Evolutionary conservation across 1,284 basidiomycete genomes (phyloP).

Genomic region (Ceratobasidium sp.): DNA sequence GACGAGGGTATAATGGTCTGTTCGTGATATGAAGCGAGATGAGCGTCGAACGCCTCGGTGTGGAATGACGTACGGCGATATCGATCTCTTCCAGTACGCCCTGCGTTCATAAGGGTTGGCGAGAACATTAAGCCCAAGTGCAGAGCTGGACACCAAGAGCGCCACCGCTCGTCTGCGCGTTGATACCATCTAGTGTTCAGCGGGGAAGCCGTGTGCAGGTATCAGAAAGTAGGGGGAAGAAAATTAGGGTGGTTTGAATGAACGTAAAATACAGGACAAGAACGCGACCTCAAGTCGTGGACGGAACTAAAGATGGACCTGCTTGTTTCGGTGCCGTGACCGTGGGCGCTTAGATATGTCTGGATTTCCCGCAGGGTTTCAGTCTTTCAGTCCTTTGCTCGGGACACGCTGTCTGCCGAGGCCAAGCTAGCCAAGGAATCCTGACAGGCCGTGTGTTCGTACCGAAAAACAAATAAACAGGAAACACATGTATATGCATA

Average conservation of each 20-base stretch:
- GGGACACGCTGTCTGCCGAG: neutral
- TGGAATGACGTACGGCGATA: slow-evolving; percentile 23
- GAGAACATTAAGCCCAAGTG: slow-evolving; percentile 10
- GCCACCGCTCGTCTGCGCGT: slow-evolving; percentile 18
- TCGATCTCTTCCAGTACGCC: slow-evolving; percentile 26
- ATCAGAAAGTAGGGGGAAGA: neutral
- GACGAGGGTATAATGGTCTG: slow-evolving; percentile 22
- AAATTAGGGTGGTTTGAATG: slow-evolving; percentile 1
- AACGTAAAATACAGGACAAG: slow-evolving; percentile 16
- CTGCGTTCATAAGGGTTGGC: slow-evolving; percentile 25
- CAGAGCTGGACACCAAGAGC: slow-evolving; percentile 7
- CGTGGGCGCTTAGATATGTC: slow-evolving; percentile 10
- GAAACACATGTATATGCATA: slow-evolving; percentile 2
- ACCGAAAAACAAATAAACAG: neutral
- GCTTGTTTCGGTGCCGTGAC: neutral
- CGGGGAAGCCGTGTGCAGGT: neutral
- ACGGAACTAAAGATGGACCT: slow-evolving; percentile 30
- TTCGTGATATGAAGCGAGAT: neutral
- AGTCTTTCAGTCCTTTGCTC: neutral
- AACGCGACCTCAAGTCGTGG: slow-evolving; percentile 15
- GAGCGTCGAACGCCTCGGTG: neutral
- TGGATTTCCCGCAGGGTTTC: slow-evolving; percentile 3
- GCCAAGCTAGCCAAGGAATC: slow-evolving; percentile 17
- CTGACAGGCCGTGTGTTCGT: neutral
- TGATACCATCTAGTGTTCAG: slow-evolving; percentile 10